A percentile compares a stretch with the other conserved stretches of the same genome.
These are phyloP conservation scores for Calonectria fujianensis DNA, from an alignment of 2,329 filamentous ascomycete genomes.

Conservation along the genomic window DNA sequence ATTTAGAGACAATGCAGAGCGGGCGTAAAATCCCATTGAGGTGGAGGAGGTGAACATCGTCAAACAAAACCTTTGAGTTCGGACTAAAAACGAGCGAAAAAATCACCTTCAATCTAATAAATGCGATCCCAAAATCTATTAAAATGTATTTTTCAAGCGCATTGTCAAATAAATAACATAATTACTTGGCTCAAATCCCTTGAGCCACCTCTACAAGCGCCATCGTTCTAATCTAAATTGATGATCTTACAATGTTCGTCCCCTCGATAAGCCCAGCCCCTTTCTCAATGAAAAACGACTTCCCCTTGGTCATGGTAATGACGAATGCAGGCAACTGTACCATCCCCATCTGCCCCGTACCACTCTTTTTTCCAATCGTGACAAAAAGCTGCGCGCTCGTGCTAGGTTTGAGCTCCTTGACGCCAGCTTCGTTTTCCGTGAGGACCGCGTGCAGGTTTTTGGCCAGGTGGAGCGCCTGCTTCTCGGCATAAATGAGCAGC, in stretches of 20 bases:
- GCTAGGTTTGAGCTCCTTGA: not conserved
- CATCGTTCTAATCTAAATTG: not conserved
- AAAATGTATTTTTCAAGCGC: not conserved
- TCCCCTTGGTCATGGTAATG: not conserved
- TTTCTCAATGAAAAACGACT: not conserved
- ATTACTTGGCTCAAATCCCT: not conserved
- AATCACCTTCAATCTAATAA: not conserved
- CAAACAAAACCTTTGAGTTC: not conserved
- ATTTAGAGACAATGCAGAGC: not conserved
- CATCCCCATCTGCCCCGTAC: constrained; percentile 5
- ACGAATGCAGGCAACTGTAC: not conserved
- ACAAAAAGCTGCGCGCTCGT: not conserved
- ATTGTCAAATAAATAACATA: not conserved
- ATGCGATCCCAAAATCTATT: not conserved
- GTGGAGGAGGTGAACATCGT: not conserved
- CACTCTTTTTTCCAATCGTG: constrained; percentile 2
- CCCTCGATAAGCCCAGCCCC: constrained; percentile 1
- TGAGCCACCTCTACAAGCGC: not conserved
- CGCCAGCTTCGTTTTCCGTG: not conserved
- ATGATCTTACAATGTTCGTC: constrained; percentile 9
- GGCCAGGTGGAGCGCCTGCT: constrained; percentile 9
- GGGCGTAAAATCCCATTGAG: not conserved
- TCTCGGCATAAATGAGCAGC: constrained; percentile 16
- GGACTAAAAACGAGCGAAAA: too few species aligned
- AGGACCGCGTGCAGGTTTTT: constrained; percentile 7